Evolutionary conservation across 1,284 basidiomycete species (phyloP).

Genomic region (Ceratobasidium theobromae): DNA sequence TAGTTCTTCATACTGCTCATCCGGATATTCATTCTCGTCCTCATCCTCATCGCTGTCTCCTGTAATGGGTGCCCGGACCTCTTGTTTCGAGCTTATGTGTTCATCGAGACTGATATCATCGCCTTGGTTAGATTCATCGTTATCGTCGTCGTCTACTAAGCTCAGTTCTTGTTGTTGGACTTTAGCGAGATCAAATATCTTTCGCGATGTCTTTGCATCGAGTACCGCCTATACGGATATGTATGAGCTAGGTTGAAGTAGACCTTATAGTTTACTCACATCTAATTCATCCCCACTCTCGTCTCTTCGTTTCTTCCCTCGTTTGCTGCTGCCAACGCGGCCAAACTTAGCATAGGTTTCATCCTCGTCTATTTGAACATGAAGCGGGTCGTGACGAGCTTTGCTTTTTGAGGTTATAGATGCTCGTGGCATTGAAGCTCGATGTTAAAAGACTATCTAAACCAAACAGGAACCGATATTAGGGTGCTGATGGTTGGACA

Average conservation of each 20-base stretch:
- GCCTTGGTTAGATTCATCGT: slow-evolving; percentile 41
- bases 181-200: slow-evolving; percentile 89
- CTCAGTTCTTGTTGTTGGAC: slow-evolving; percentile 92
- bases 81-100: neutral
- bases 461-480: neutral
- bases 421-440: slow-evolving; percentile 15
- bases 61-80: slow-evolving; percentile 51
- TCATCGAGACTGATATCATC: neutral
- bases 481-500: neutral
- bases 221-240: slow-evolving; percentile 58
- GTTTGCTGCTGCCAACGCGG: slow-evolving; percentile 68
- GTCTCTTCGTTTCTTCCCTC: slow-evolving; percentile 60
- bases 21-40: slow-evolving; percentile 45
- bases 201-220: slow-evolving; percentile 83
- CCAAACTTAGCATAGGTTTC: slow-evolving; percentile 75
- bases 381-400: slow-evolving; percentile 80
- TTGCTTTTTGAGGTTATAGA: slow-evolving; percentile 46
- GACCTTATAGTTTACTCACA: slow-evolving; percentile 28
- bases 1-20: slow-evolving; percentile 54
- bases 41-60: slow-evolving; percentile 47
- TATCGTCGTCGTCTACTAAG: slow-evolving; percentile 54
- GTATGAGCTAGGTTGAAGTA: slow-evolving; percentile 17
- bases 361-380: slow-evolving; percentile 77
- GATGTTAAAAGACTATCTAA: neutral
- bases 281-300: slow-evolving; percentile 60